Conservation (phyloP, 495 filamentous ascomycete genomes). For the Opeltia flavorubescens region DNA sequence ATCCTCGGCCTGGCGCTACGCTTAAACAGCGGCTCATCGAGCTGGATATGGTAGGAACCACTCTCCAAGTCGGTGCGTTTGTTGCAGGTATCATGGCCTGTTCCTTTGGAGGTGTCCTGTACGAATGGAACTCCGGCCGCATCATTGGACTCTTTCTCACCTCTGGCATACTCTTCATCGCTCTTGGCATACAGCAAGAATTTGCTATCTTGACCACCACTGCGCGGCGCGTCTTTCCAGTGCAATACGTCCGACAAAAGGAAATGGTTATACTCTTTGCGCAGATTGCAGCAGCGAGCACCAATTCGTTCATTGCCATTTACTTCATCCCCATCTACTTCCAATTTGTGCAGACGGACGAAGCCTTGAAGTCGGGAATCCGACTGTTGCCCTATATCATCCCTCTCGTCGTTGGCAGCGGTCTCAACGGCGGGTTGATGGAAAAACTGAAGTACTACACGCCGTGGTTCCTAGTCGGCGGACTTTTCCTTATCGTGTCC, state of each 20-base stretch:
- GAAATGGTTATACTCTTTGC: constrained; percentile 31
- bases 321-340: constrained; percentile 37
- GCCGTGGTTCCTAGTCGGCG: constrained; percentile 41
- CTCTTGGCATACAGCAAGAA: constrained; percentile 36
- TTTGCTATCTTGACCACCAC: constrained; percentile 35
- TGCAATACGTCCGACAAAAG: constrained; percentile 31
- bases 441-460: constrained; percentile 38
- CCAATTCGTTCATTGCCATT: constrained; percentile 10
- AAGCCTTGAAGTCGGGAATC: constrained; percentile 34
- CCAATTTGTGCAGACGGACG: constrained; percentile 39
- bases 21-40: constrained; percentile 7
- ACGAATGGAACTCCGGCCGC: constrained; percentile 33
- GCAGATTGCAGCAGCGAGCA: constrained; percentile 22
- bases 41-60: constrained; percentile 24
- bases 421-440: constrained; percentile 38
- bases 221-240: constrained; percentile 36
- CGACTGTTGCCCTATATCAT: constrained; percentile 45
- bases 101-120: constrained; percentile 39
- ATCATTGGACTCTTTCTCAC: constrained; percentile 41
- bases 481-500: constrained; percentile 29
- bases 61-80: constrained; percentile 29
- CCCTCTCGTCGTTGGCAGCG: constrained; percentile 30
- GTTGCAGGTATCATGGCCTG: constrained; percentile 33
- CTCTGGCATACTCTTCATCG: constrained; percentile 35
- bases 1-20: constrained; percentile 24